Base-by-base conservation (phyloP, 1,284 basidiomycete genomes). In the Pseudozyma flocculosa region DNA sequence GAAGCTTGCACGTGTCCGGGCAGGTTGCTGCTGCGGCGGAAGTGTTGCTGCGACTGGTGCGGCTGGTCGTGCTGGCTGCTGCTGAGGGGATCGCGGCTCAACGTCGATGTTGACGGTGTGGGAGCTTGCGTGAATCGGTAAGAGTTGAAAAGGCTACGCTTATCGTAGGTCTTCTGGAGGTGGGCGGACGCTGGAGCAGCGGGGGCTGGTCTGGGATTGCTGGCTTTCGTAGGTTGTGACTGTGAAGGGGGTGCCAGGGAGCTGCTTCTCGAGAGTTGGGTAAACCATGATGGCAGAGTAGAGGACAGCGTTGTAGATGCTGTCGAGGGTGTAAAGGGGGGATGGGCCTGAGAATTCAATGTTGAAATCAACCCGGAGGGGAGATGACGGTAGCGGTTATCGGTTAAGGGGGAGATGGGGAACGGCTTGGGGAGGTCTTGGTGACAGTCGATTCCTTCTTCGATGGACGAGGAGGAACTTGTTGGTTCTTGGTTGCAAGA, bases 361-460 rank as follows among this genome's bases (percentile, higher is more conserved):
- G 61, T 54, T 55, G 61, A 54, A 64, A 64, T 64, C 61, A 56
- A 64, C 61, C 61, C 61, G 56, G 47, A 39, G 42, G 62, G 60
- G 42, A 55, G 62, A 66, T 61, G 57, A 8, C 50, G 19, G 30
- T 34, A 48, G 52, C 52, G 36, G 47, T 32, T 61, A 59, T 39
- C 45, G 36, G 48, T 49, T 11, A 4, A 34, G 46, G 49, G 45
- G 40, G 49, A 17, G 40, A 23, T 55, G 56, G 58, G 41, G 34
- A 58, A 43, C 41, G 62, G 55, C 54, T 65, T 56, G 56, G 37
- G 34, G 55, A 50, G 51, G 54, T 57, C 53, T 49, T 26, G 42
- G 52, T 29, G 13, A 13, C 10, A 62, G 60, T 66, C 55, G 44
- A 44, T 66, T 54, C 54, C 55, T 62, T 62, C 55, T 57, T 66